Evolutionary conservation across 495 filamentous ascomycete genomes (phyloP), one percentile per base, ranked within the genome.

Genomic region (Annulohypoxylon bovei): DNA sequence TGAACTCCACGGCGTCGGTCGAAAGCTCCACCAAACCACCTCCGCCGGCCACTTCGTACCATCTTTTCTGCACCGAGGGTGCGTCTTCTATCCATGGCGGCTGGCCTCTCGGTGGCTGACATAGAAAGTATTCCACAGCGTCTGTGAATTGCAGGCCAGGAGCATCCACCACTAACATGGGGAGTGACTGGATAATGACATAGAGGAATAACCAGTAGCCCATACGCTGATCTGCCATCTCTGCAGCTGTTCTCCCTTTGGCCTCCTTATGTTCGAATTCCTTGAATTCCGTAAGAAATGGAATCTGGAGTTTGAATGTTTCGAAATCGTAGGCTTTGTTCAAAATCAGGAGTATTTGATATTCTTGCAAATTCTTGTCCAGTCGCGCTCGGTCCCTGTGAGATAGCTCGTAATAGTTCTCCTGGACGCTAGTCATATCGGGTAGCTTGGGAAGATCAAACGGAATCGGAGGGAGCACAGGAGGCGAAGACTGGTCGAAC

Each of bases 151-250:
- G 85, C 40, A 97, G 79, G 9, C 88, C 91, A 1, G 92, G 92
- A 3, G 93, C 94, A 80, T 98, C 96, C 25, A 96, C 87, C 1
- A 96, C 91, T 4, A 97, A 83, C 84, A 97, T 88, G 0, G 96
- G 96, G 12, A 98, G 87, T 0, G 93, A 90, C 78, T 99, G 94
- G 11, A 98, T 83, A 12, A 97, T 88, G 23, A 90, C 91, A 77
- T 99, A 98, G 46, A 98, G 82, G 84, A 99, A 97, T 42, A 99
- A 86, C 96, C 96, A 99, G 74, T 94, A 88, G 16, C 95, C 95
- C 33, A 89, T 86, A 23, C 95, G 88, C 62, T 93, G 85, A 71
- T 97, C 92, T 18, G 82, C 80, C 6, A 98, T 81, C 57, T 97
- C 93, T 7, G 89, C 85, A 3, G 92, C 79, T 30, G 83, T 88